Percentiles rank a stretch among this genome's conserved stretches.
Evolutionary conservation across 2,329 filamentous ascomycete genomes (phyloP).

Genomic region (Pestalotiopsis fici): DNA sequence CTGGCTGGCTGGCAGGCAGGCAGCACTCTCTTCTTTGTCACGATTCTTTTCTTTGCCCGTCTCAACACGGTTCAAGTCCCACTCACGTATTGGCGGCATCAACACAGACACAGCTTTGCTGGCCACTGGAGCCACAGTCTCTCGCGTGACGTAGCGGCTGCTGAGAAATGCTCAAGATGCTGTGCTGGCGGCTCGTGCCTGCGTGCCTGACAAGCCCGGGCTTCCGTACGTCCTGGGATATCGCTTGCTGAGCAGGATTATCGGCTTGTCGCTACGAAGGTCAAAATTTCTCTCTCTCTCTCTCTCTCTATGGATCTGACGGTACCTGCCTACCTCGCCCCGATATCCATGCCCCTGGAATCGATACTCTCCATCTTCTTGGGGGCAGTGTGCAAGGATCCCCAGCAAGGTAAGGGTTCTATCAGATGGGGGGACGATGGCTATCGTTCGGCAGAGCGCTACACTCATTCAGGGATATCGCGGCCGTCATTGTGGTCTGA

Average conservation of each 20-base stretch:
- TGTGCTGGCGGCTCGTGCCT: background rate
- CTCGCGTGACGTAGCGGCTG: background rate
- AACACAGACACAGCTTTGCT: background rate
- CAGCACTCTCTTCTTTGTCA: background rate
- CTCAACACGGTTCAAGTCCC: background rate
- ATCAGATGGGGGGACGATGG: background rate
- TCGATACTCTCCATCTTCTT: background rate
- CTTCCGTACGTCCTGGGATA: background rate
- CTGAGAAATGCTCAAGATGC: background rate
- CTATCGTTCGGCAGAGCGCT: background rate
- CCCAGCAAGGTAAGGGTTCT: slow-evolving; percentile 1
- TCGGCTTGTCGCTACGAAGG: background rate
- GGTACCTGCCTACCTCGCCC: background rate
- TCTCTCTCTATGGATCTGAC: background rate
- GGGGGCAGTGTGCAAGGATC: background rate
- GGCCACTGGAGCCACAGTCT: background rate
- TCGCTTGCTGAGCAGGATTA: background rate
- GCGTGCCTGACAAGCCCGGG: background rate
- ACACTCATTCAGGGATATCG: slow-evolving; percentile 7
- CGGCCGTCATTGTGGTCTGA: slow-evolving; percentile 13
- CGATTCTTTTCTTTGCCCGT: background rate
- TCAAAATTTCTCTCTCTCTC: background rate
- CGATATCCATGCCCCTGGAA: background rate
- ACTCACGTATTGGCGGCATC: background rate
- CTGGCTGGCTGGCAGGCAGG: background rate